Conservation (phyloP, 805 yeast species). For the Metschnikowia baotianmanensis region DNA sequence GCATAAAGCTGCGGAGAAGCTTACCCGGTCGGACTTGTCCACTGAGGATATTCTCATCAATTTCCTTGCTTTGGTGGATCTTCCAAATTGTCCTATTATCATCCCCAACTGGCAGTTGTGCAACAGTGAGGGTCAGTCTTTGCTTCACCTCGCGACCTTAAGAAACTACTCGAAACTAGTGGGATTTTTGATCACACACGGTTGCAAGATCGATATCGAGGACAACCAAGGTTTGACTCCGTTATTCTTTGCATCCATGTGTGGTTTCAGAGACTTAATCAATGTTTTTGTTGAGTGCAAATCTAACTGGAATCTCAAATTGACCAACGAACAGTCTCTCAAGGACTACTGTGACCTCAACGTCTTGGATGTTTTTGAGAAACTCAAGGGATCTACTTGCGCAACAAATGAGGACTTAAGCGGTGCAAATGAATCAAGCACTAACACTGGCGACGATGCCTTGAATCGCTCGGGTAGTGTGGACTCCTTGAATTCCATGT, state of each 20-base stretch:
- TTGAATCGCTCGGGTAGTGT: slow-evolving; percentile 33
- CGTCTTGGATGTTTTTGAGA: slow-evolving; percentile 40
- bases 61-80: slow-evolving; percentile 57
- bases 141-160: slow-evolving; percentile 81
- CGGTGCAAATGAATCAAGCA: slow-evolving; percentile 10
- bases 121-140: slow-evolving; percentile 80
- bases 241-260: slow-evolving; percentile 77
- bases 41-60: slow-evolving; percentile 50
- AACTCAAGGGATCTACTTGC: slow-evolving; percentile 20
- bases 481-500: slow-evolving; percentile 41
- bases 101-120: slow-evolving; percentile 78
- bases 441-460: slow-evolving; percentile 17
- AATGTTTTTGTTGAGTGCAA: slow-evolving; percentile 60
- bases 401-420: slow-evolving; percentile 11
- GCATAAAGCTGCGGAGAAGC: slow-evolving; percentile 47
- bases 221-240: slow-evolving; percentile 87
- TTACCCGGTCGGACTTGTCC: slow-evolving; percentile 44
- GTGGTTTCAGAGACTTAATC: slow-evolving; percentile 69
- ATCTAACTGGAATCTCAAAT: slow-evolving; percentile 52
- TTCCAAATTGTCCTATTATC: slow-evolving; percentile 59
- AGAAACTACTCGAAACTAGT: slow-evolving; percentile 67
- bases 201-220: slow-evolving; percentile 63
- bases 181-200: slow-evolving; percentile 62
- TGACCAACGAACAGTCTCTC: slow-evolving; percentile 47
- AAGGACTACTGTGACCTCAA: slow-evolving; percentile 45